phyloP scores from a whole-genome alignment of 495 filamentous ascomycete species.

The Penicillium desertorum region DNA sequence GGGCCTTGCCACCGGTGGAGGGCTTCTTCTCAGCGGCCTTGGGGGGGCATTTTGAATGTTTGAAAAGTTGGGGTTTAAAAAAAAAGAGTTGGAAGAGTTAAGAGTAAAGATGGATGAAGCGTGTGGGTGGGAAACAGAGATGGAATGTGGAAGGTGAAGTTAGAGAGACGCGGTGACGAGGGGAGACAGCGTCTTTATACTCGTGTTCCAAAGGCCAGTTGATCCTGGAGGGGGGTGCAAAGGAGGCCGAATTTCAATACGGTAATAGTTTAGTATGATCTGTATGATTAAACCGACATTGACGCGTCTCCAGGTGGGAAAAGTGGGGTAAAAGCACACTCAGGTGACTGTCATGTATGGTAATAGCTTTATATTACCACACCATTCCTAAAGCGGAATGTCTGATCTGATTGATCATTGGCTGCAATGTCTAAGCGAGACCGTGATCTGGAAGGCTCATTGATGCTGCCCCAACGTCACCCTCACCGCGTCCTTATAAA shows the following conservation, averaged over 20 bases:
- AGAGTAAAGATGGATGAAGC: slow-evolving; percentile 18
- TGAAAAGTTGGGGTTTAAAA: slow-evolving; percentile 23
- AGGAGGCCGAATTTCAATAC: slow-evolving; percentile 54
- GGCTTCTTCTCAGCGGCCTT: slow-evolving; percentile 97
- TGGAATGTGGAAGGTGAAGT: slow-evolving; percentile 40
- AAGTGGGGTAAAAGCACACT: slow-evolving; percentile 23
- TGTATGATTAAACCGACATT: slow-evolving; percentile 46
- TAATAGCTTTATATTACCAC: slow-evolving; percentile 26
- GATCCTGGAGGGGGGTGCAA: slow-evolving; percentile 43
- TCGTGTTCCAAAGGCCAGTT: slow-evolving; percentile 42
- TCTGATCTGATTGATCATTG: slow-evolving; percentile 30
- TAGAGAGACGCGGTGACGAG: slow-evolving; percentile 47
- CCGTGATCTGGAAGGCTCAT: slow-evolving; percentile 47
- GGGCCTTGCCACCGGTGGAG: slow-evolving; percentile 94
- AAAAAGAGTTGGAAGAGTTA: slow-evolving; percentile 37
- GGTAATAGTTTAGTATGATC: slow-evolving; percentile 46
- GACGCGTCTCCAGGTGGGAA: slow-evolving; percentile 29
- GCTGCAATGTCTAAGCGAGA: slow-evolving; percentile 49
- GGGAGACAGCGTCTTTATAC: slow-evolving; percentile 55
- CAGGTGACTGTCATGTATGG: slow-evolving; percentile 7
- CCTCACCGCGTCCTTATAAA: slow-evolving; percentile 50
- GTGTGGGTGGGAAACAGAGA: slow-evolving; percentile 37
- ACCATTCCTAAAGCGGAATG: slow-evolving; percentile 36
- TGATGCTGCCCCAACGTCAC: slow-evolving; percentile 44
- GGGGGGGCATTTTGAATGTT: slow-evolving; percentile 81